Evolutionary conservation across 2,329 filamentous ascomycete species (phyloP).

Genomic region (Fusarium nelsonii): DNA sequence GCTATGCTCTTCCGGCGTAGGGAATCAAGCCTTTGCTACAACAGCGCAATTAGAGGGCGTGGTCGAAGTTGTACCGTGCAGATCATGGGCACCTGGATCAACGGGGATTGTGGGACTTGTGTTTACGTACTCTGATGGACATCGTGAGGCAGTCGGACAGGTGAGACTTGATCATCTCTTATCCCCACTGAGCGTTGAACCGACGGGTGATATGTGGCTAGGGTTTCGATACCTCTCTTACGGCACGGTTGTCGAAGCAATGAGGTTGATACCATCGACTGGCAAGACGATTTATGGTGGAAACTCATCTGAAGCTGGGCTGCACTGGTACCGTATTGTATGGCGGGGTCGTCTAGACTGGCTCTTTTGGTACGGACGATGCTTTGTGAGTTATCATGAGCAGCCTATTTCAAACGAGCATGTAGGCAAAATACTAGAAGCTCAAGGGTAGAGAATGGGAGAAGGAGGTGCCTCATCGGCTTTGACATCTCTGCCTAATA

Average conservation of each 20-base stretch:
- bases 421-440: not conserved
- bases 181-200: not conserved
- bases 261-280: slow-evolving; percentile 16
- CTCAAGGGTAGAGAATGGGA: slow-evolving; percentile 3
- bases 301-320: not conserved
- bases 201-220: slow-evolving; percentile 20
- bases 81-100: slow-evolving; percentile 13
- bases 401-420: not conserved
- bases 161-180: slow-evolving; percentile 21
- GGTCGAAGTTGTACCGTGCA: not conserved
- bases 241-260: not conserved
- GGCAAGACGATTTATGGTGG: slow-evolving; percentile 2
- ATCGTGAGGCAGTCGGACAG: slow-evolving; percentile 20
- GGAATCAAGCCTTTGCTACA: not conserved
- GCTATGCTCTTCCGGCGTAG: not conserved
- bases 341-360: slow-evolving; percentile 19
- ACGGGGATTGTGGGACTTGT: slow-evolving; percentile 19
- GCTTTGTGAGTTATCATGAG: not conserved
- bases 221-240: not conserved
- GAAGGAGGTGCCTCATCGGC: not conserved
- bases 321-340: not conserved
- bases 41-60: slow-evolving; percentile 9
- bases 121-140: slow-evolving; percentile 18
- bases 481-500: no score
- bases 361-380: slow-evolving; percentile 5